Conservation (phyloP, 345 rosid genomes). For the Rhodamnia rubescens region DNA sequence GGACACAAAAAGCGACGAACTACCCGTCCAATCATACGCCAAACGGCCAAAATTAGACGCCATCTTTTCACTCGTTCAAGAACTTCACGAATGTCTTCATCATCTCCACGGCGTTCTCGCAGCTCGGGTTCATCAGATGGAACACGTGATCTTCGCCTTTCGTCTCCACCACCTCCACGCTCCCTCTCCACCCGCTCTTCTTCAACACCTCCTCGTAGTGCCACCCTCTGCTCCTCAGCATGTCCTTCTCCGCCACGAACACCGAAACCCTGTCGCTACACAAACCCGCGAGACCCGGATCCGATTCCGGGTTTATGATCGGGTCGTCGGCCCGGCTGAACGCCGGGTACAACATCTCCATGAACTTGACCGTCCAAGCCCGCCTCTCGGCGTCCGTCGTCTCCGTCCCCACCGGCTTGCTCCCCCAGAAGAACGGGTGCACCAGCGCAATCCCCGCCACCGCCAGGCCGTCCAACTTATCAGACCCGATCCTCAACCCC, state of each 20-base stretch:
- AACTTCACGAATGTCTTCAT: slow-evolving; percentile 3
- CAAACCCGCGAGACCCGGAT: slow-evolving; percentile 11
- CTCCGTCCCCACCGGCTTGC: slow-evolving; percentile 6
- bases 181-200: slow-evolving; percentile 7
- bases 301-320: slow-evolving; percentile 17
- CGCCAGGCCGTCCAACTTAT: slow-evolving; percentile 4
- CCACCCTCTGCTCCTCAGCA: slow-evolving; percentile 6
- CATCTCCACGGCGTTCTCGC: neutral
- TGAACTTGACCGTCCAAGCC: neutral
- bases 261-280: slow-evolving; percentile 19
- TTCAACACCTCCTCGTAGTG: slow-evolving; percentile 4
- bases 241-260: slow-evolving; percentile 22
- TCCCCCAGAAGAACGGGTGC: slow-evolving; percentile 22
- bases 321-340: slow-evolving; percentile 29
- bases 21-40: neutral
- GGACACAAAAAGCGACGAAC: neutral
- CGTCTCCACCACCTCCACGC: slow-evolving; percentile 3
- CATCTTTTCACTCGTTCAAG: neutral
- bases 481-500: slow-evolving; percentile 9
- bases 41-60: no score
- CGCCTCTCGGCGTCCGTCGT: neutral
- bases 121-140: slow-evolving; percentile 2
- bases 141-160: slow-evolving; percentile 5
- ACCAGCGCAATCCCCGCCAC: slow-evolving; percentile 7
- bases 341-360: slow-evolving; percentile 4